Percentiles rank a stretch among this genome's conserved stretches.
Conservation (phyloP, 352 stramenopile species). For the Phytophthora lateralis region DNA sequence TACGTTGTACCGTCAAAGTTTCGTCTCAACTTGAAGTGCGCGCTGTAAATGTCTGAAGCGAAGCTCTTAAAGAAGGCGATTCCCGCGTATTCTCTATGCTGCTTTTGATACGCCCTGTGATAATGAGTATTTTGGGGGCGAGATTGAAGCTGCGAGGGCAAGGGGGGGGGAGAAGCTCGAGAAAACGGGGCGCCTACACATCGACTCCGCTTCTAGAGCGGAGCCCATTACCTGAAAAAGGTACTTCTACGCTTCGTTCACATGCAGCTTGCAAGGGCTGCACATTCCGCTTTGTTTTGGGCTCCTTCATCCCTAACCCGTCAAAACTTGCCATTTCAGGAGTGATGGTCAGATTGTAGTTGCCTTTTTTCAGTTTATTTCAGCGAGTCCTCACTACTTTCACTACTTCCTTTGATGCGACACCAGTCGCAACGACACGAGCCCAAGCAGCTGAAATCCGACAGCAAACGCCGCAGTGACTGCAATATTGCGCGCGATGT, state of each 20-base stretch:
- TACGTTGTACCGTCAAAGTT: not conserved
- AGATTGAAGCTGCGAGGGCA: conserved; percentile 5
- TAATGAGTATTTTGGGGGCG: conserved; percentile 6
- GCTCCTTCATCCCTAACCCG: conserved; percentile 1
- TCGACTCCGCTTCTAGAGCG: not conserved
- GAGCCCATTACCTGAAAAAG: not conserved
- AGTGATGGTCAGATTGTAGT: conserved; percentile 23
- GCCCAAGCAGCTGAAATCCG: conserved; percentile 17
- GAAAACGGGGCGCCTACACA: conserved; percentile 8
- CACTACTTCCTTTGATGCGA: no score
- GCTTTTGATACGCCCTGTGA: not conserved
- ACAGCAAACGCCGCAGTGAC: conserved; percentile 31
- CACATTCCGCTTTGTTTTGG: conserved; percentile 7
- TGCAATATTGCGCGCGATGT: conserved; percentile 29
- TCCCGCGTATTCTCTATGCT: not conserved
- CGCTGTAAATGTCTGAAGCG: no score
- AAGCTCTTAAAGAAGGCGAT: no score
- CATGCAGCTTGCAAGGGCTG: not conserved
- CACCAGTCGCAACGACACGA: no score
- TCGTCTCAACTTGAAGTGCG: no score
- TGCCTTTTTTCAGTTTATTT: conserved; percentile 1
- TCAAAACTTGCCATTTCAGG: conserved; percentile 22
- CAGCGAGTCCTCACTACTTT: no score
- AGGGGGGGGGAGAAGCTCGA: conserved; percentile 16
- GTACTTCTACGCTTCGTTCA: no score